Evolutionary conservation across 352 stramenopile species (phyloP).

Genomic region (Phytopythium vexans): DNA sequence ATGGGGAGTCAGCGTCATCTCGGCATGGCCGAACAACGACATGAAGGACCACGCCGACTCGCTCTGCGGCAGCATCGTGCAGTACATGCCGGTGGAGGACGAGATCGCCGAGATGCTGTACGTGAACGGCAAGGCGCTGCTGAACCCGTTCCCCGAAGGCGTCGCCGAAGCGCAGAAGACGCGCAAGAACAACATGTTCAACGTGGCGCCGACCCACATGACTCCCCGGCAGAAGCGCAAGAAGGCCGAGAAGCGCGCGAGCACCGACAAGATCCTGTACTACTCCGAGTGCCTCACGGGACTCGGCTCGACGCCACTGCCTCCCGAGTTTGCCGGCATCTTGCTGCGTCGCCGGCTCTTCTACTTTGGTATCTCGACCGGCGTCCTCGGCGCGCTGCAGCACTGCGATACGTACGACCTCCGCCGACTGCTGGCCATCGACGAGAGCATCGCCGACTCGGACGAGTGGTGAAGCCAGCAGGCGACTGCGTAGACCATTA

Average conservation of each 20-base stretch:
- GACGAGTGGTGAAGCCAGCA: neutral
- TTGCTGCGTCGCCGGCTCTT: conserved; percentile 39
- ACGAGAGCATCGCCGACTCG: neutral
- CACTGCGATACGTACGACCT: conserved; percentile 25
- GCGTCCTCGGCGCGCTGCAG: conserved; percentile 22
- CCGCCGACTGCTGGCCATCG: neutral
- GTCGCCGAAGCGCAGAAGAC: conserved; percentile 14
- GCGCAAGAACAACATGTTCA: conserved; percentile 34
- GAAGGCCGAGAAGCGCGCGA: conserved; percentile 8
- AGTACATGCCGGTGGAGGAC: conserved; percentile 24
- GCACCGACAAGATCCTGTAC: conserved; percentile 5
- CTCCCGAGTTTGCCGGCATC: conserved; percentile 19
- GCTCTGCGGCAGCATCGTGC: conserved; percentile 33
- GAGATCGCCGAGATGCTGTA: conserved; percentile 25
- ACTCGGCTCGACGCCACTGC: conserved; percentile 36
- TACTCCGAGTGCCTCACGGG: conserved; percentile 44
- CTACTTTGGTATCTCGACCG: conserved; percentile 31
- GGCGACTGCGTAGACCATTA: neutral
- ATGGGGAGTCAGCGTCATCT: conserved; percentile 35
- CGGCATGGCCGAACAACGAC: conserved; percentile 28
- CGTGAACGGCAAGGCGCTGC: conserved; percentile 34
- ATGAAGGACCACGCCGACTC: conserved; percentile 30
- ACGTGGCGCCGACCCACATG: conserved; percentile 48
- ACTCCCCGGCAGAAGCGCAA: conserved; percentile 34
- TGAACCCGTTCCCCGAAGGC: conserved; percentile 24